These are phyloP conservation scores for Aspergillus brasiliensis DNA, from an alignment of 2,329 filamentous ascomycete species.

Conservation along the genomic window DNA sequence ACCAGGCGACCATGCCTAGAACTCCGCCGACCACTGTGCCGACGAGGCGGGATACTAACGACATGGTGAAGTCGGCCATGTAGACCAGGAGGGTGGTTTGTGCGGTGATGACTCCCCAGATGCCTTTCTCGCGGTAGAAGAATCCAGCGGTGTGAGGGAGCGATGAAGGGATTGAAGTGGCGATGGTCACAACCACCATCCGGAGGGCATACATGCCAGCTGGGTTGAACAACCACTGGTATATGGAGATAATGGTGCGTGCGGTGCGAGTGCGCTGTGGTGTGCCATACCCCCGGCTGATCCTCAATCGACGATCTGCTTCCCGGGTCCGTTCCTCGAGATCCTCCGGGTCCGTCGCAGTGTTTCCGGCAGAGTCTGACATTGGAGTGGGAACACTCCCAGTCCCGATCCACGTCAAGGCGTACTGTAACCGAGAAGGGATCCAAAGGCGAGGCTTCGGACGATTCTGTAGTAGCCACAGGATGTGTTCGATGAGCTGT, in stretches of 20 bases:
- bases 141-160: conserved; percentile 51
- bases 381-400: conserved; percentile 27
- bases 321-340: conserved; percentile 24
- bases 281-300: conserved; percentile 36
- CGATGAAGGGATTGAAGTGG: conserved; percentile 44
- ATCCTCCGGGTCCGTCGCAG: conserved; percentile 28
- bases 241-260: conserved; percentile 31
- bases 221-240: conserved; percentile 39
- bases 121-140: conserved; percentile 55
- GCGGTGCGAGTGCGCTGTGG: conserved; percentile 31
- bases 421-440: conserved; percentile 45
- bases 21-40: conserved; percentile 54
- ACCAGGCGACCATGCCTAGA: conserved; percentile 53
- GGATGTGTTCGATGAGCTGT: conserved; percentile 40
- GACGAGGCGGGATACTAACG: conserved; percentile 43
- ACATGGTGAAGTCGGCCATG: conserved; percentile 55
- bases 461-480: conserved; percentile 40
- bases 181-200: conserved; percentile 52
- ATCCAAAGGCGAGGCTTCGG: conserved; percentile 46
- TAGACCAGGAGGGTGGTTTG: conserved; percentile 54
- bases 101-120: conserved; percentile 57
- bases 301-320: conserved; percentile 32
- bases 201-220: conserved; percentile 52
- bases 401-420: conserved; percentile 43
- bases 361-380: conserved; percentile 6